Base-by-base conservation (phyloP, 2,329 filamentous ascomycete genomes). In the Verticillium albo-atrum region DNA sequence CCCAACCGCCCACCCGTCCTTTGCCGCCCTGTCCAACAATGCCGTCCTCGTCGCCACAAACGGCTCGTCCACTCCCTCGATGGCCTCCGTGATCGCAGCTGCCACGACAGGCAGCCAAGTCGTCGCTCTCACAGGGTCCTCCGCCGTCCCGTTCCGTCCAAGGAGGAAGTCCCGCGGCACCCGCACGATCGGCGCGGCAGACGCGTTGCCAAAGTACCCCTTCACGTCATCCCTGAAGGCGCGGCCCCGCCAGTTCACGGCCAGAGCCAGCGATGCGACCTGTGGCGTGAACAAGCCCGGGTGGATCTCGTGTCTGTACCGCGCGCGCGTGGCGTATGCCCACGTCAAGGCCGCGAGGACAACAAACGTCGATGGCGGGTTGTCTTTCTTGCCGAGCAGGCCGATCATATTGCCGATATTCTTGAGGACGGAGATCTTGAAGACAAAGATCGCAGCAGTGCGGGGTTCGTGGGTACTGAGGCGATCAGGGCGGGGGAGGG, bases 361-460 rank as follows among this genome's bases (percentile, higher is more conserved):
- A 14, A 71, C 71, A 62, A 78, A 79, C 7, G 71, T 71, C n/a
- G 75, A 74, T 7, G 74, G 73, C 9, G 20, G 61, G 60, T 35
- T 66, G 59, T 28, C 25, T 10, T 4, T 6, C 17, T 2, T 3
- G 14, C 25, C 23, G 10, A 53, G 17, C n/a, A 53, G 25, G 14
- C 42, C 17, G 15, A 37, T 37, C 35, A 34, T 17, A 32, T 58
- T 63, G 12, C 71, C 64, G 6, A 69, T 56, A 2, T 63, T 55
- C 42, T 71, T 68, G 3, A 79, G 71, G 55, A 67, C 37, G n/a
- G 65, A 62, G 10, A 79, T 68, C 20, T 68, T 70, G 58, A 80
- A 77, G 15, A 75, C 69, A 61, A 79, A 79, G 25, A 79, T 75
- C 53, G 71, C 75, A 56, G 75, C 75, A n/a, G 68, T 70, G 58